Base-by-base conservation (phyloP, 2,329 filamentous ascomycete genomes). In the Exophiala sp. region DNA sequence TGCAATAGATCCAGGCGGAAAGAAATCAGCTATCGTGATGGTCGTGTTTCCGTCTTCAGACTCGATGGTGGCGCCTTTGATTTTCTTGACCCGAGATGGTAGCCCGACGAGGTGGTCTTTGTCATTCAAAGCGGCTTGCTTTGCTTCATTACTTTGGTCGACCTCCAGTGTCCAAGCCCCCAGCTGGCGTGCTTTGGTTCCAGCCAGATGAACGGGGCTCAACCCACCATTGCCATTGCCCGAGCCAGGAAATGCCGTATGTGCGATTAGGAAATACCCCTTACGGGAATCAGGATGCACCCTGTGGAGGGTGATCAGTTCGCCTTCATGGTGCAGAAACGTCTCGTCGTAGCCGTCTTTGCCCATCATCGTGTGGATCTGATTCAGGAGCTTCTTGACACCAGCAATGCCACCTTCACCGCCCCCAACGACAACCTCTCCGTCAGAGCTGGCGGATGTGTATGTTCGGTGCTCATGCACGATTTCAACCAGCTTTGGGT, bases 301-400 rank as follows among this genome's bases (percentile, higher is more conserved):
- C 55, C 94, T 79, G 66, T 98, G 93, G 5, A 98, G 88, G 0
- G 93, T 98, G 63, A 98, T 86, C 65, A 95, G 96, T 66, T 98
- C 86, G 48, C 88, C 86, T 57, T 97, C 90, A 65, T 98, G 93
- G 64, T 98, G 91, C 46, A 98, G 88, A 63, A 96, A 91, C 6
- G 89, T 95, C 68, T 98, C 93, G 48, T 90, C 85, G 64, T 95
- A 98, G 16, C 86, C 86, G 57, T 97, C 88, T 64, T 89, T 86
- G 56, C 93, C 93, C 93, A 98, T 97, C 56, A 90, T 78, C 6
- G 84, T 89, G 67, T 98, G 94, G 43, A 98, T 91, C 63, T 91
- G 83, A 66, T 98, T 98, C 53, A 98, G 75, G 8, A 97, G 76
- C 66, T 91, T 94, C 75, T 95, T 95, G 64, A 97, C 78, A 23